Evolutionary conservation across 306 rosid species (phyloP).

Genomic region (Prunus campanulata): DNA sequence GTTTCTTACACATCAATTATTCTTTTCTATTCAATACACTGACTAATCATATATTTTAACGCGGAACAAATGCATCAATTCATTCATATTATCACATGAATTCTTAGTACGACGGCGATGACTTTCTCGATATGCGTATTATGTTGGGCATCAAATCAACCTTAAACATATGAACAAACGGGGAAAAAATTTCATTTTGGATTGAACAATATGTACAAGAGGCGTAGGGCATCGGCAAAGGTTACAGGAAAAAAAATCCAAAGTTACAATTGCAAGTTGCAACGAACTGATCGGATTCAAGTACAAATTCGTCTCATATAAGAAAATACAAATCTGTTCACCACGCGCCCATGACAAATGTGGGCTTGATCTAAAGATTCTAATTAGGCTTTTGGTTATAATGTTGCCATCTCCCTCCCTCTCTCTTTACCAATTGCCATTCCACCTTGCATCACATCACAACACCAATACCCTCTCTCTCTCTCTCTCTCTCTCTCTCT

Average conservation of each 20-base stretch:
- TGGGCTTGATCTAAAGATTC: conserved; percentile 13
- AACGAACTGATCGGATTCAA: not conserved
- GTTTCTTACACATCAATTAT: too few species aligned
- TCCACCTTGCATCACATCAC: conserved; percentile 4
- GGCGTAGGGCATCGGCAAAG: not conserved
- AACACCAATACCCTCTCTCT: not conserved
- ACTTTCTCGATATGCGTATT: not conserved
- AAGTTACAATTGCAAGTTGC: not conserved
- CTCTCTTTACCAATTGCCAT: not conserved
- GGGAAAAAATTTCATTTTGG: not conserved
- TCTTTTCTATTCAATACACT: too few species aligned
- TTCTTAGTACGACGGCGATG: too few species aligned
- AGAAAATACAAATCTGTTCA: not conserved
- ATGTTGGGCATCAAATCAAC: not conserved
- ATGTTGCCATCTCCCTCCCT: conserved; percentile 28
- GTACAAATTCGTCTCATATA: not conserved
- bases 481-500: not conserved
- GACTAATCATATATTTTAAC: too few species aligned
- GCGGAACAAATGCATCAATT: not conserved
- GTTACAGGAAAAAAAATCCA: not conserved
- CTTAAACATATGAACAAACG: not conserved
- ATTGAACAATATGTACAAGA: conserved; percentile 3
- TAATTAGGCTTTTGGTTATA: conserved; percentile 17
- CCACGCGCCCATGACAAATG: conserved; percentile 24
- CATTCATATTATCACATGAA: too few species aligned